Evolutionary conservation across 202 grass and related monocot genomes (phyloP), one percentile per base, ranked within the genome.

Genomic region (Hordeum pubiflorum): DNA sequence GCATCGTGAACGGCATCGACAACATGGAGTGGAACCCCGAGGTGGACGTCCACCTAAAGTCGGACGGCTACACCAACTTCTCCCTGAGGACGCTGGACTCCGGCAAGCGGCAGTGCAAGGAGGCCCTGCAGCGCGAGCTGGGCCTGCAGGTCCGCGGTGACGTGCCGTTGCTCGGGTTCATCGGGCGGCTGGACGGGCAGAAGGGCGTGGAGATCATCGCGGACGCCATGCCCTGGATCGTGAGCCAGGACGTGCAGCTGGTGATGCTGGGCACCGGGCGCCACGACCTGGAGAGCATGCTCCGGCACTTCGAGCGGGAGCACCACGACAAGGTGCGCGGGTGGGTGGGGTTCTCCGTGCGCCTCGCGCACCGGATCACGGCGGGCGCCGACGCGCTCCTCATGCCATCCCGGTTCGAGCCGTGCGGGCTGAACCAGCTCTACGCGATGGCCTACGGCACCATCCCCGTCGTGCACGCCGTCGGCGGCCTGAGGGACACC

Each of bases 1-100:
- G 90, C 59, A 92, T 92, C 63, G 90, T 92, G 60, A 92, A 92
- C 37, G 90, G 90, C 63, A 92, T 92, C 68, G 90, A 92, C 58
- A 36, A 72, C 36, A 23, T 10, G 44, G 90, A 87, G 52, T 89
- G 90, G 90, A 92, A 81, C 81, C 90, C 90, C 6, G 73, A 85
- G 85, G 81, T 84, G 78, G 90, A 92, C 83, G 67, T 32, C 73
- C 84, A 86, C 77, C 87, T 92, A 5, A 70, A 71, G 76, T 97
- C 87, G 0, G 78, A 87, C 63, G 84, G 90, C 10, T 89, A 92
- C 77, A 87, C 87, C 86, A 92, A 86, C 79, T 89, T 84, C 76
- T 46, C 59, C 41, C 76, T 89, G 10, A 20, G 64, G 57, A 89
- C 93, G 31, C 67, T 97, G 73, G 87, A 97, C 23, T 10, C 64